Base-by-base conservation (phyloP, 495 filamentous ascomycete genomes). In the Articulospora tetracladia region DNA sequence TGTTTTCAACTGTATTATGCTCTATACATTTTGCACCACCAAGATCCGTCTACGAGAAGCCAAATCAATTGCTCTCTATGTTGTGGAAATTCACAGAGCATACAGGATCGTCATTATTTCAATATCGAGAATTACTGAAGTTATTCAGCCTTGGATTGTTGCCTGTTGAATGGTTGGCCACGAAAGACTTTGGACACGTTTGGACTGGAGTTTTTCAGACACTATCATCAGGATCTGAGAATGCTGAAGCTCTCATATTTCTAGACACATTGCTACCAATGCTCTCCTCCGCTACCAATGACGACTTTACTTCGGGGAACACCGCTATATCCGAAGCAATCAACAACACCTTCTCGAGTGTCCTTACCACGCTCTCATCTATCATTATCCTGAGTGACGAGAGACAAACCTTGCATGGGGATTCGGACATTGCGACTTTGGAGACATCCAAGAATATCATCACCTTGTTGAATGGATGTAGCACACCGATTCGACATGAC, bases 91-190 rank as follows among this genome's bases (percentile, higher is more conserved):
- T 67, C 28, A 60, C 57, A 7, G 60, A 64, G 7, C 60, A 72
- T 23, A 65, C 67, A 12, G 58, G 49, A 1, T 65, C 64, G 8
- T 55, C 52, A 13, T 58, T 65, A 3, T 73, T 75, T 58, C 59
- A 70, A 23, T 67, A 73, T 24, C 68, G 72, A 26, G 69, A 75
- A 51, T 62, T 78, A 52, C 65, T 70, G 0, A 49, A 53, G 1
- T 49, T 82, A 19, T 51, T 82, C 41, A 64, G 60, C 2, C 58
- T 61, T 26, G 69, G 64, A 1, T 50, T 60, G 19, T 62, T 83
- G 27, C 75, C 78, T 0, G 49, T 65, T 24, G 66, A 73, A 15
- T 80, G 79, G 80, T 58, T 82, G 20, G 66, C 77, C 15, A 76
- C 72, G 1, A 69, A 59, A 52, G 68, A 69, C 12, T 78, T 79